Conservation (phyloP, 805 yeast genomes). For the Lipomyces orientalis region DNA sequence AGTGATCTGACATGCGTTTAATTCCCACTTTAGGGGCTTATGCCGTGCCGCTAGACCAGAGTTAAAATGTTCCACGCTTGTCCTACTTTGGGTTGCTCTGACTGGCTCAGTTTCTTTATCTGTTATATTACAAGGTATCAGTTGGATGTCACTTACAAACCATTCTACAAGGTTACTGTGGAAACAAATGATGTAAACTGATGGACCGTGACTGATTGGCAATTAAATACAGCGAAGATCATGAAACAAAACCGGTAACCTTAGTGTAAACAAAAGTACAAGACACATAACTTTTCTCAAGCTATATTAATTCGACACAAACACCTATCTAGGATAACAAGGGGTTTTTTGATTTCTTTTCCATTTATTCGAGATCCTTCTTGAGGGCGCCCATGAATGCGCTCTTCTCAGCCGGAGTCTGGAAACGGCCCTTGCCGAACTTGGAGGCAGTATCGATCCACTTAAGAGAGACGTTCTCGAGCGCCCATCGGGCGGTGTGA, state of each 20-base stretch:
- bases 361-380: constrained; percentile 45
- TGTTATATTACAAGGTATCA: no score
- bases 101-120: no score
- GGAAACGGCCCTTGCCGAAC: constrained; percentile 99
- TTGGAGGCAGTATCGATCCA: constrained; percentile 99
- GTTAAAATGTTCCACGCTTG: no score
- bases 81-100: no score
- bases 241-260: constrained; percentile 2
- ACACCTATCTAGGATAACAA: not conserved
- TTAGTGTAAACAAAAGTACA: not conserved
- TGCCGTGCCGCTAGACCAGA: no score
- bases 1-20: no score
- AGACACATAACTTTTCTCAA: not conserved
- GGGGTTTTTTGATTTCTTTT: not conserved
- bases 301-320: not conserved
- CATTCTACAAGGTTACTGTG: no score
- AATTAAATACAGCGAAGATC: not conserved
- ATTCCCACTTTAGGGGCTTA: no score
- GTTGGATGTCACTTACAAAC: no score
- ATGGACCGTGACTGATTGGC: not conserved
- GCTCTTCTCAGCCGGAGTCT: constrained; percentile 99
- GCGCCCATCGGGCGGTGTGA: constrained; percentile 97
- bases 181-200: not conserved
- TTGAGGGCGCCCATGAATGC: constrained; percentile 99
- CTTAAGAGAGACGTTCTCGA: constrained; percentile 94